Conservation (phyloP, 1,284 basidiomycete genomes). For the Sanghuangporus sanghuang region DNA sequence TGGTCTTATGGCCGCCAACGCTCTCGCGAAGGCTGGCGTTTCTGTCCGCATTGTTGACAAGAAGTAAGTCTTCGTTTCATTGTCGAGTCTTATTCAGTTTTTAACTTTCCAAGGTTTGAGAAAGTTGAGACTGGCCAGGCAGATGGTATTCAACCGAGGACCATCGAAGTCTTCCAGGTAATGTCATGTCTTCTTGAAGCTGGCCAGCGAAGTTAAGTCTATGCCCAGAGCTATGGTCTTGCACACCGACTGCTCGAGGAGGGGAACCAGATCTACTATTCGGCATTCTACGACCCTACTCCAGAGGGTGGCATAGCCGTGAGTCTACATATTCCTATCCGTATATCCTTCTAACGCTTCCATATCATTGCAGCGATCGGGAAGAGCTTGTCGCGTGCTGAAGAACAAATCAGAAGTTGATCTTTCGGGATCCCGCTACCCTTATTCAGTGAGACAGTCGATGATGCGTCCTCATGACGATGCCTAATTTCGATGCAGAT, state of each 20-base stretch:
- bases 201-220: not conserved
- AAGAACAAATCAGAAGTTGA: conserved; percentile 32
- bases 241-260: conserved; percentile 57
- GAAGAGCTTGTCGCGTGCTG: conserved; percentile 52
- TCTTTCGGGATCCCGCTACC: conserved; percentile 3
- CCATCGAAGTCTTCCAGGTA: conserved; percentile 73
- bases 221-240: conserved; percentile 64
- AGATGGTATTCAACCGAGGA: conserved; percentile 74
- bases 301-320: conserved; percentile 58
- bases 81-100: not conserved
- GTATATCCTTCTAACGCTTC: not conserved
- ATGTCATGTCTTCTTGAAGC: not conserved
- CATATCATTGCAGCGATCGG: conserved; percentile 43
- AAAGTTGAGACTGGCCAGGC: conserved; percentile 68
- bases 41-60: conserved; percentile 64
- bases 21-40: conserved; percentile 54
- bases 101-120: conserved; percentile 36
- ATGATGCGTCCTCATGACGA: not conserved
- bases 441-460: conserved; percentile 6
- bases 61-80: conserved; percentile 35
- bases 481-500: conserved; percentile 32
- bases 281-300: conserved; percentile 67
- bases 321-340: conserved; percentile 9
- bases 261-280: conserved; percentile 63
- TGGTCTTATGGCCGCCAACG: conserved; percentile 60